Evolutionary conservation across 2,329 filamentous ascomycete genomes (phyloP), one percentile per base, ranked within the genome.

Genomic region (Penicillium sp.): DNA sequence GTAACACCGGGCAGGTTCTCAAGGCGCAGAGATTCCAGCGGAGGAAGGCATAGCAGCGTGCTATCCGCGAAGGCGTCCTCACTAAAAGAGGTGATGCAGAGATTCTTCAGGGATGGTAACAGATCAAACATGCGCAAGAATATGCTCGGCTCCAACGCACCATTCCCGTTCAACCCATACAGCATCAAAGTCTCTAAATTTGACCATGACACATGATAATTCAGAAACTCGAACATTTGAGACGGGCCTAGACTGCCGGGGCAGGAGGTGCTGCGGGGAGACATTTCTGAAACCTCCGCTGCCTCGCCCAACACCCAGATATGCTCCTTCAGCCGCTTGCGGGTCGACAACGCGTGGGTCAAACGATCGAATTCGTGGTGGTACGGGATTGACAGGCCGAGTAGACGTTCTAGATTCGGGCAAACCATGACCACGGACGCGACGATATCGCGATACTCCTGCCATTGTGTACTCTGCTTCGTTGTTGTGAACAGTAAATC

Each of bases 361-460:
- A 86, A 71, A 22, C 84, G 81, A 68, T 86, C 83, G 63, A 84
- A 86, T 37, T 82, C 77, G 60, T 85, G 83, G 42, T 79, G 78
- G 66, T 84, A 85, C 2, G 82, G 79, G n/a, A 83, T 75, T 53
- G 81, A 79, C 59, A 86, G 82, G 6, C 85, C 86, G 35, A 81
- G 70, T 8, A 88, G 72, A 28, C 80, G 79, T 72, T 88, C 84
- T 24, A 88, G 72, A 62, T 84, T 85, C 8, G 85, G 84, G 67
- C 85, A 88, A 2, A 82, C 81, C 81, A 86, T 85, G 35, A 88
- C 83, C 40, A 88, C 76, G 0, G 85, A 86, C 6, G 84, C 83
- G 19, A 87, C 73, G 19, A 83, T 62, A 60, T 85, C 82, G 47
- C 83, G 75, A 56, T 85, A 83, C 53, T 83, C 81, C 68, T 83